Evolutionary conservation across 495 filamentous ascomycete species (phyloP), one percentile per base, ranked within the genome.

Genomic region (Viridothelium virens): DNA sequence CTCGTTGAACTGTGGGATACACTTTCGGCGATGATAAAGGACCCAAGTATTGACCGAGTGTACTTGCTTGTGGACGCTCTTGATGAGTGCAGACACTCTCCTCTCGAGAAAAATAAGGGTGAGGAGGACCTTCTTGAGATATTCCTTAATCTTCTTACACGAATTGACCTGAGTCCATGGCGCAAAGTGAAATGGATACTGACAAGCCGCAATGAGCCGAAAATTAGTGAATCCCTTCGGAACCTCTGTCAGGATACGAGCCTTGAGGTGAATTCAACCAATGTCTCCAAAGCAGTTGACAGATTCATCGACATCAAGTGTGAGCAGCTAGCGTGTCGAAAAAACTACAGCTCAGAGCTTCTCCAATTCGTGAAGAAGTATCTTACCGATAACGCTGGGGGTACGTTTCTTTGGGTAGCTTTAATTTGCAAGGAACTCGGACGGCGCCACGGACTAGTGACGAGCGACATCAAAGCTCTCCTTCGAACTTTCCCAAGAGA

Each of bases 21-120:
- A 16, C 63, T 65, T 5, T 14, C 31, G 38, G n/a, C 61, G 7
- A 39, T 65, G 7, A 1, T 34, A 7, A 6, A 65, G 11, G 63
- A 65, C 10, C 44, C 46, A 16, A 59, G 2, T 25, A 10, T 65
- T 38, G n/a, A n/a, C 16, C 46, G 38, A 56, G 63, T 65, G 12
- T 61, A 65, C 37, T 14, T 65, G 3, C 37, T 65, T 18, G 50
- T 65, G 5, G 63, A 65, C 38, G 63, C 63, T 16, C 50, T 65
- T 59, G 63, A 65, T 48, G 63, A 65, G 41, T 65, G 63, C 63
- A 14, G 31, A 33, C n/a, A 12, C 4, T 38, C 61, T 66, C 25
- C 67, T 48, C 38, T 68, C 79, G 64, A 80, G 78, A 65, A 79
- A 73, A 77, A 66, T 82, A 39, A 78, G 48, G 5, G 25, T 16